These are phyloP conservation scores for Trypanosoma mega DNA, from an alignment of 208 protist species.

Conservation along the genomic window DNA sequence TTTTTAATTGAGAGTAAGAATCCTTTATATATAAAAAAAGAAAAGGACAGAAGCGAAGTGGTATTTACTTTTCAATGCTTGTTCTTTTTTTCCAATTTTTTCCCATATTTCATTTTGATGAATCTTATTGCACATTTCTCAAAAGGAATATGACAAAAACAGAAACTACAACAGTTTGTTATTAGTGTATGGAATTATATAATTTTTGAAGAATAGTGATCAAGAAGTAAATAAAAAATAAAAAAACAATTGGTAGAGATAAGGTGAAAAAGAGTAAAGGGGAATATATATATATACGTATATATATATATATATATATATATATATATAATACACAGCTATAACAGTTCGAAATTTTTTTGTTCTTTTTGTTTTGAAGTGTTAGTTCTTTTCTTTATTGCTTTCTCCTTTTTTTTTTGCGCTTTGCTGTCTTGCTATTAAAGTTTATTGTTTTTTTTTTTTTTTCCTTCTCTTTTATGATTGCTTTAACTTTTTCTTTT, in stretches of 20 bases:
- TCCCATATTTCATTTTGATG: no score
- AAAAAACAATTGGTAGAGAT: slow-evolving; percentile 1
- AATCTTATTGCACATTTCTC: no score
- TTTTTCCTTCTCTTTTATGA: background rate
- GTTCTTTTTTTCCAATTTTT: no score
- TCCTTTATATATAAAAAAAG: no score
- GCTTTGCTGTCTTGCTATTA: slow-evolving; percentile 5
- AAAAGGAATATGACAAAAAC: no score
- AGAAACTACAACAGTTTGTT: no score
- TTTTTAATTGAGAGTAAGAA: no score
- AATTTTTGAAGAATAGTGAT: no score
- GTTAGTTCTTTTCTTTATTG: slow-evolving; percentile 7
- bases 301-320: background rate
- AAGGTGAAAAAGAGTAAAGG: slow-evolving; percentile 12
- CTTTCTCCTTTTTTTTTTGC: slow-evolving; percentile 10
- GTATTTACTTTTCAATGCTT: no score
- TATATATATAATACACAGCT: slow-evolving; percentile 3
- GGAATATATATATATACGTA: background rate
- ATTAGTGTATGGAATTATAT: no score
- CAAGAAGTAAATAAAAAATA: background rate
- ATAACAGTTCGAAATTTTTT: slow-evolving; percentile 20
- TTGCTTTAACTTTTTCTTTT: background rate
- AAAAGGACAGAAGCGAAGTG: no score
- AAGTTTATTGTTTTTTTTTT: slow-evolving; percentile 3
- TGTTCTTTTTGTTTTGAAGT: slow-evolving; percentile 1